These are phyloP conservation scores for Tubosaeta sp. DNA, from an alignment of 768 basidiomycete genomes.

Conservation along the genomic window DNA sequence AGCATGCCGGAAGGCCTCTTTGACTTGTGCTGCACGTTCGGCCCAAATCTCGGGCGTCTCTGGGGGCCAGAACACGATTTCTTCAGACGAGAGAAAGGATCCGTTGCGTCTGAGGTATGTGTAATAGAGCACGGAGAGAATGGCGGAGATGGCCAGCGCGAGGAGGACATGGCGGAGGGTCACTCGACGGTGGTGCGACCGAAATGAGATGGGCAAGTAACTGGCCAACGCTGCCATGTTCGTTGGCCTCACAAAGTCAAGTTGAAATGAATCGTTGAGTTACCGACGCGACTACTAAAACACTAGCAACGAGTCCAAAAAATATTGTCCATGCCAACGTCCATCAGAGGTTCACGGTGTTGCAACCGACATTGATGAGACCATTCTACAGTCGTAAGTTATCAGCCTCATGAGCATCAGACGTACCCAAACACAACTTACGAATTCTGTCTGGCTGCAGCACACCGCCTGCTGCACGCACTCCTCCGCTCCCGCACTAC, in stretches of 20 bases:
- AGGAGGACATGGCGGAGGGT: conserved; percentile 17
- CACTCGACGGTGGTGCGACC: conserved; percentile 6
- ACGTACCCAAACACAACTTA: neutral
- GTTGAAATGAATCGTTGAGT: neutral
- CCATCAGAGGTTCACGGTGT: neutral
- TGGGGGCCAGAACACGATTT: neutral
- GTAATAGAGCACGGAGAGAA: conserved; percentile 18
- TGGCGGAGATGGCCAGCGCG: conserved; percentile 3
- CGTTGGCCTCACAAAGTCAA: neutral
- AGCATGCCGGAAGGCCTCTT: conserved; percentile 59
- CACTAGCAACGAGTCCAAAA: neutral
- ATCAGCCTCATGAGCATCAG: neutral
- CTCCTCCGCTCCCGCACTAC: neutral
- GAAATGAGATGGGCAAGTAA: conserved; percentile 5
- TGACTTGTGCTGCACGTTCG: conserved; percentile 52
- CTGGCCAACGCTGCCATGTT: conserved; percentile 1
- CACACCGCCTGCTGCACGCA: conserved; percentile 7
- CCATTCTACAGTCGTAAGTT: conserved; percentile 1
- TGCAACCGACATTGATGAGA: conserved; percentile 15
- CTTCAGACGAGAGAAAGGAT: neutral
- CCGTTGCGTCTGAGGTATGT: conserved; percentile 2
- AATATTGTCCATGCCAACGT: neutral
- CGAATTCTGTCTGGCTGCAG: neutral
- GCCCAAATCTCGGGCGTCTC: conserved; percentile 40
- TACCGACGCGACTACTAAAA: neutral